These are phyloP conservation scores for Aspergillus nidulans DNA, from an alignment of 495 filamentous ascomycete species.

Conservation along the genomic window DNA sequence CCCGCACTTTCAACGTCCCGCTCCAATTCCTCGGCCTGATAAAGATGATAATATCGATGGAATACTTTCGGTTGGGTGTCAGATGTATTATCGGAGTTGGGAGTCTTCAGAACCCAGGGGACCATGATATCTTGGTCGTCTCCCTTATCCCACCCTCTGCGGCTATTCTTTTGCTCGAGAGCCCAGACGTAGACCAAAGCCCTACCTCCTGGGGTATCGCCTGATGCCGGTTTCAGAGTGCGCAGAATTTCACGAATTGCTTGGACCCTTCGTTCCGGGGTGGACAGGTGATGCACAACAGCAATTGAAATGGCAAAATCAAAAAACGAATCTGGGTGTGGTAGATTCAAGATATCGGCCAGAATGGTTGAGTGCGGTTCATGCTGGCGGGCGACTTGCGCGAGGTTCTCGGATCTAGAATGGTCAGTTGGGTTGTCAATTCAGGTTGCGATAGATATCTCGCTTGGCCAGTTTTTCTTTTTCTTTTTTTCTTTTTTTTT, in stretches of 20 bases:
- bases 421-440: constrained; percentile 16
- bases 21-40: constrained; percentile 81
- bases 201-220: constrained; percentile 47
- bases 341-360: constrained; percentile 67
- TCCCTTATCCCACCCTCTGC: constrained; percentile 86
- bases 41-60: constrained; percentile 93
- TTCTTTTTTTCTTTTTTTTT: neutral
- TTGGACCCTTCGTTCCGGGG: constrained; percentile 65
- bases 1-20: constrained; percentile 71
- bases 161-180: constrained; percentile 83
- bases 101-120: constrained; percentile 76
- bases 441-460: neutral
- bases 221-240: constrained; percentile 48
- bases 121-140: constrained; percentile 91
- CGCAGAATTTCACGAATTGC: constrained; percentile 70
- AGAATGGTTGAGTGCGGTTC: constrained; percentile 60
- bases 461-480: neutral
- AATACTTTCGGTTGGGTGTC: constrained; percentile 45
- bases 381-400: constrained; percentile 64
- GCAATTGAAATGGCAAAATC: constrained; percentile 96
- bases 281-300: constrained; percentile 92
- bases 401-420: constrained; percentile 63
- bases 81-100: constrained; percentile 9
- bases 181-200: constrained; percentile 95
- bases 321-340: constrained; percentile 62